Evolutionary conservation across 2,329 filamentous ascomycete species (phyloP).

Genomic region (Cercospora citrullina): DNA sequence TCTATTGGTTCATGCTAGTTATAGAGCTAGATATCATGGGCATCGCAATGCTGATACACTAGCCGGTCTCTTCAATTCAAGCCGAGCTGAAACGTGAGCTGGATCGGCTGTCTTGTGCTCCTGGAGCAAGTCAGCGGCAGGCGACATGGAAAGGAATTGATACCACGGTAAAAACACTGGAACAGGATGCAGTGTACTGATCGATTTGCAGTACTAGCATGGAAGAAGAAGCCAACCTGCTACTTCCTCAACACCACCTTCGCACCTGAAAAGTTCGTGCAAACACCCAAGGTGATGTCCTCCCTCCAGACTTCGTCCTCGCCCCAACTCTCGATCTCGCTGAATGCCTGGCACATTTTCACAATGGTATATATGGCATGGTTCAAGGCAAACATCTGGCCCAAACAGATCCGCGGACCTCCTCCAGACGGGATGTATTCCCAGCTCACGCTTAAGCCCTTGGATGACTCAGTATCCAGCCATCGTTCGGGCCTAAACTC

Average conservation of each 20-base stretch:
- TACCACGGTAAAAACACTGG: not conserved
- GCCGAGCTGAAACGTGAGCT: not conserved
- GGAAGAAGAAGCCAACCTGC: not conserved
- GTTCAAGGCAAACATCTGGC: constrained; percentile 8
- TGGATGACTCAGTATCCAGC: not conserved
- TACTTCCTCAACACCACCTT: constrained; percentile 8
- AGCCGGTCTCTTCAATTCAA: not conserved
- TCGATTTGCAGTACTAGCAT: not conserved
- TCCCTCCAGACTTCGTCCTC: constrained; percentile 1
- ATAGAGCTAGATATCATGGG: not conserved
- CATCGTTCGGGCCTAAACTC: constrained; percentile 9
- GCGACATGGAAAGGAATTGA: not conserved
- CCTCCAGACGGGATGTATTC: constrained; percentile 23
- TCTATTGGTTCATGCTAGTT: not conserved
- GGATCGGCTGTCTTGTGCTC: not conserved
- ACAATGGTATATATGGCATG: constrained; percentile 9
- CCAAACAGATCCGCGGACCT: constrained; percentile 22
- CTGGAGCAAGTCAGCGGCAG: not conserved
- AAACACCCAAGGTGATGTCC: not conserved
- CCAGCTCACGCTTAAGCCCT: constrained; percentile 5
- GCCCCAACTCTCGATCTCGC: not conserved
- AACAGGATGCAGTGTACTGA: not conserved
- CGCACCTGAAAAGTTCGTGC: constrained; percentile 1
- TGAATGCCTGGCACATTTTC: constrained; percentile 2
- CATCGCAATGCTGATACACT: not conserved